Evolutionary conservation across 1,284 basidiomycete species (phyloP).

Genomic region (Amylostereum areolatum): DNA sequence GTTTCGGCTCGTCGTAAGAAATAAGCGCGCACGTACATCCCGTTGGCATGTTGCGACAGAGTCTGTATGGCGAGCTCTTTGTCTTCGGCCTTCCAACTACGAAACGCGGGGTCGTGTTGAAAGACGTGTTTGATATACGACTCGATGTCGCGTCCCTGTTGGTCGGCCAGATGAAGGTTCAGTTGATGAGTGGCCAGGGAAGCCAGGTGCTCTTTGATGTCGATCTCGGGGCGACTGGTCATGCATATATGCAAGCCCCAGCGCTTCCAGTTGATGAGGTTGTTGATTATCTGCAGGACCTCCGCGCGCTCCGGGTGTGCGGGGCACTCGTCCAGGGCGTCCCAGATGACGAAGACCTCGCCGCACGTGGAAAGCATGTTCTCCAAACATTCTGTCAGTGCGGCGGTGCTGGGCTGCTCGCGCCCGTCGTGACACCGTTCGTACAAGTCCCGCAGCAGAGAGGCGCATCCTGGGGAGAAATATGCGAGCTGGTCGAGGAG

Average conservation of each 20-base stretch:
- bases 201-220: background rate
- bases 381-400: background rate
- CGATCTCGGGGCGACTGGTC: slow-evolving; percentile 3
- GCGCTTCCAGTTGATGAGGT: background rate
- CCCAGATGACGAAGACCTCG: background rate
- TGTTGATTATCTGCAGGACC: background rate
- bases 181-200: slow-evolving; percentile 3
- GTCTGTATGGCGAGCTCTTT: slow-evolving; percentile 2
- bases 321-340: background rate
- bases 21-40: slow-evolving; percentile 4
- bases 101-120: background rate
- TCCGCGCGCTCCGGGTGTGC: too few relatives aligned
- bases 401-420: background rate
- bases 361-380: background rate
- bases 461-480: background rate
- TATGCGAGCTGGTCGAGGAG: slow-evolving; percentile 4
- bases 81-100: slow-evolving; percentile 2
- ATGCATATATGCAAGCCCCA: background rate
- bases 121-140: slow-evolving; percentile 5
- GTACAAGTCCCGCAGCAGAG: background rate
- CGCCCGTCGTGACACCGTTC: too few relatives aligned
- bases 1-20: background rate
- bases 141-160: slow-evolving; percentile 6
- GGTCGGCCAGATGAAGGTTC: slow-evolving; percentile 4
- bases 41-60: slow-evolving; percentile 6